These are phyloP conservation scores for Diospyros kaki DNA, from an alignment of 148 eudicot genomes.

Conservation along the genomic window DNA sequence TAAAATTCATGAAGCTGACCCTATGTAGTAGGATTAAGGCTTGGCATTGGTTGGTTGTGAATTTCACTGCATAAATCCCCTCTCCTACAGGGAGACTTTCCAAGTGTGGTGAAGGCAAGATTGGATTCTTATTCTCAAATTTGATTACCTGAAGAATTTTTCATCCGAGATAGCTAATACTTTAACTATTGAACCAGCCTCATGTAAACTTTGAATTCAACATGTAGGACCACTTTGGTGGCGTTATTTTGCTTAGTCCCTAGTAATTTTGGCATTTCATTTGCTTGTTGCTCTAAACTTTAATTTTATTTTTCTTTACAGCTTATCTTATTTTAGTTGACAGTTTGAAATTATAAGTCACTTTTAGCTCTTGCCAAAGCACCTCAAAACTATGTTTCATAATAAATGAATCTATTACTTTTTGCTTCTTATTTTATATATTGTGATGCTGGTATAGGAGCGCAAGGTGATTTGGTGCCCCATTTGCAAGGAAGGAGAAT, in stretches of 20 bases:
- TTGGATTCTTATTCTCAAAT: not conserved
- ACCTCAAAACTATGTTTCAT: not conserved
- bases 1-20: too few relatives aligned
- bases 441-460: conserved; percentile 33
- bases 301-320: not conserved
- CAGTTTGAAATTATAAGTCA: not conserved
- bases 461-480: conserved; percentile 83
- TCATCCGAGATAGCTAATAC: not conserved
- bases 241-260: not conserved
- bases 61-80: not conserved
- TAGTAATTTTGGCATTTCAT: not conserved
- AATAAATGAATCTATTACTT: not conserved
- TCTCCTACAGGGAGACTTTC: not conserved
- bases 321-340: not conserved
- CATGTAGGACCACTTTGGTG: not conserved
- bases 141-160: not conserved
- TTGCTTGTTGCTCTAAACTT: not conserved
- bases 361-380: conserved; percentile 2
- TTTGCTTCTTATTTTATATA: not conserved
- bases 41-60: not conserved
- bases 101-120: not conserved
- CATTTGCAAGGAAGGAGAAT: conserved; percentile 71
- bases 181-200: not conserved
- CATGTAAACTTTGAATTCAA: not conserved
- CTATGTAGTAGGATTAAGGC: too few relatives aligned